These are phyloP conservation scores for Jamesozyma lodderae DNA, from an alignment of 805 yeast species.

Conservation along the genomic window DNA sequence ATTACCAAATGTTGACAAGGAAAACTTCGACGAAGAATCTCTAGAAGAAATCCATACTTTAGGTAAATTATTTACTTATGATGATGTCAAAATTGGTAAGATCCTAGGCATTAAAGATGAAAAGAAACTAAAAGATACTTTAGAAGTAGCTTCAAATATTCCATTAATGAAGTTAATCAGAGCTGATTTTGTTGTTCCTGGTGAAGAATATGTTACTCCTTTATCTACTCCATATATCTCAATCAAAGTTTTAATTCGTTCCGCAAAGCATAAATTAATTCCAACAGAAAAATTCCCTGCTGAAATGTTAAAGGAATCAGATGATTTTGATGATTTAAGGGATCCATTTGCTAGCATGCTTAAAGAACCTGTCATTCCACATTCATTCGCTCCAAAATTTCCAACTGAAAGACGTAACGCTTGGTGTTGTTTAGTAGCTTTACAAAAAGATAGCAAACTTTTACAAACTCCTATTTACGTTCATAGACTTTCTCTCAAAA, in stretches of 20 bases:
- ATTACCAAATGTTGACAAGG: constrained; percentile 60
- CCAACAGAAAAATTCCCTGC: constrained; percentile 31
- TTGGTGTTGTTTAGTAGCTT: constrained; percentile 63
- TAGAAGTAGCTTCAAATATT: constrained; percentile 50
- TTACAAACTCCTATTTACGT: constrained; percentile 49
- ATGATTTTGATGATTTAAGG: constrained; percentile 54
- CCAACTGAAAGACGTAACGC: constrained; percentile 44
- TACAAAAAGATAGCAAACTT: constrained; percentile 73
- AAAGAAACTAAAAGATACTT: constrained; percentile 38
- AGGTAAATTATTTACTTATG: constrained; percentile 58
- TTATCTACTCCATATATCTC: constrained; percentile 66
- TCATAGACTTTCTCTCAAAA: constrained; percentile 23
- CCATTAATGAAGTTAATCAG: constrained; percentile 62
- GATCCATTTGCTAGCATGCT: constrained; percentile 62
- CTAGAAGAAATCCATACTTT: constrained; percentile 41
- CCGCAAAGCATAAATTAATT: constrained; percentile 58
- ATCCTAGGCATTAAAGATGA: constrained; percentile 46
- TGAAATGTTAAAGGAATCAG: constrained; percentile 40
- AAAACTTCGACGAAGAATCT: constrained; percentile 29
- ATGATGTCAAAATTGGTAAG: constrained; percentile 46
- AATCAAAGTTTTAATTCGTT: constrained; percentile 64
- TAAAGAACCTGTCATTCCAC: constrained; percentile 61
- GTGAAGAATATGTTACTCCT: constrained; percentile 65
- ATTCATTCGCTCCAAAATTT: constrained; percentile 64
- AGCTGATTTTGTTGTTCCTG: constrained; percentile 77